Percentiles rank a stretch among this genome's conserved stretches.
Conservation (phyloP, 768 basidiomycete species). For the Leccinum ochraceum region DNA sequence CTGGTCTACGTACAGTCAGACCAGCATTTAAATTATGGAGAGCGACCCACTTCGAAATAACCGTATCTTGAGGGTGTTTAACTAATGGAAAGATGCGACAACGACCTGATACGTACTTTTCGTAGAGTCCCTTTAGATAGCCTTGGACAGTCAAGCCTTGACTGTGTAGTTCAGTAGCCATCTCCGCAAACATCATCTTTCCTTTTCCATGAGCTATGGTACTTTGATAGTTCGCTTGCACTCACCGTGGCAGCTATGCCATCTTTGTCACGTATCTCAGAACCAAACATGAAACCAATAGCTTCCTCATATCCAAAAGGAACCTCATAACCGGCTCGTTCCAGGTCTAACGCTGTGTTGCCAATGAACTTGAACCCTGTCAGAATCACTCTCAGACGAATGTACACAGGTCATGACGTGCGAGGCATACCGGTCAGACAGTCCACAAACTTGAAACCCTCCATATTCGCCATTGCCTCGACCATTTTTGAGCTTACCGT, state of each 20-base stretch:
- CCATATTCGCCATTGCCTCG: conserved; percentile 66
- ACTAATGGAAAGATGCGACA: not conserved
- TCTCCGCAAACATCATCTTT: conserved; percentile 68
- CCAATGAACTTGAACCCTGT: conserved; percentile 90
- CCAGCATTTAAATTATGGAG: not conserved
- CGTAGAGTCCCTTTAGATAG: conserved; percentile 65
- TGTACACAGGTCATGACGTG: not conserved
- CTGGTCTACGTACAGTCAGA: conserved; percentile 51
- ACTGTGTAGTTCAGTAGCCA: conserved; percentile 52
- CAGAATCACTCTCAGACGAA: conserved; percentile 3
- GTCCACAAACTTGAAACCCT: conserved; percentile 84
- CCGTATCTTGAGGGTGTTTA: conserved; percentile 56
- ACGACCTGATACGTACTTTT: conserved; percentile 42
- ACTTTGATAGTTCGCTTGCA: not conserved
- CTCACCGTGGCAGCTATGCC: conserved; percentile 78
- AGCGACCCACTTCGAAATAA: conserved; percentile 60
- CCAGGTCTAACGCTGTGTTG: conserved; percentile 72
- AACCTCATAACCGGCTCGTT: conserved; percentile 64
- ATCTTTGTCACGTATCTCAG: conserved; percentile 82
- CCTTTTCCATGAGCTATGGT: conserved; percentile 1
- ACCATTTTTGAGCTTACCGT: conserved; percentile 93
- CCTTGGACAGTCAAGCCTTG: conserved; percentile 54
- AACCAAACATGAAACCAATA: conserved; percentile 88
- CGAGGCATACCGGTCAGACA: conserved; percentile 69
- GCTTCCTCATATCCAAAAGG: conserved; percentile 91